Percentiles rank a stretch among this genome's conserved stretches.
Conservation (phyloP, 345 rosid species). For the Trapa bicornis region DNA sequence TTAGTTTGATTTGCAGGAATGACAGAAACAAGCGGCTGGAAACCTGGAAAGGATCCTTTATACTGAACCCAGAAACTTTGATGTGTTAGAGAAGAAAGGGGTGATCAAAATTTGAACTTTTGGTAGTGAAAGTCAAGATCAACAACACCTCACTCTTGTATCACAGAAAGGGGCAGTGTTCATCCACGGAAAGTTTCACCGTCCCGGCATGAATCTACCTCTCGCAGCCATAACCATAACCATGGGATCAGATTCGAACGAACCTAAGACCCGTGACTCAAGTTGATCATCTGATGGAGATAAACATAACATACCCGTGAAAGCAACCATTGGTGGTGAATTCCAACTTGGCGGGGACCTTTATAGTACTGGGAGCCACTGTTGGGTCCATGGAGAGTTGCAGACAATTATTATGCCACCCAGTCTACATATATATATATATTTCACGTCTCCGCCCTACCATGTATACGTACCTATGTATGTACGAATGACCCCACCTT, state of each 20-base stretch:
- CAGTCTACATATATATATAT: not conserved
- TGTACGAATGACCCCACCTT: too few species aligned
- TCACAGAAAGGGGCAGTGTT: too few species aligned
- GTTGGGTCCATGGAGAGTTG: not conserved
- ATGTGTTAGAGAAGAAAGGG: not conserved
- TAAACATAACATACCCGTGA: not conserved
- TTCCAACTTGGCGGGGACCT: not conserved
- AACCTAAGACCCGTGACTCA: too few species aligned
- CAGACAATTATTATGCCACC: constrained; percentile 1
- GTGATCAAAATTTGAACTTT: not conserved
- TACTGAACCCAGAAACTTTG: not conserved
- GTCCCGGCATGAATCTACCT: too few species aligned
- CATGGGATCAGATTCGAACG: too few species aligned
- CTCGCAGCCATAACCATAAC: too few species aligned
- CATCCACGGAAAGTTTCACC: too few species aligned
- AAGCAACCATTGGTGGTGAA: not conserved
- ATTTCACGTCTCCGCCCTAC: not conserved
- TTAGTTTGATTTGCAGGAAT: not conserved
- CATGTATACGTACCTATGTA: too few species aligned
- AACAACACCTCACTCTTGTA: too few species aligned
- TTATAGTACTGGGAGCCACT: not conserved
- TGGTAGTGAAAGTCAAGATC: not conserved
- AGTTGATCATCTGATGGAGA: too few species aligned
- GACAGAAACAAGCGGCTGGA: not conserved
- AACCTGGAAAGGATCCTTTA: not conserved